A percentile compares a stretch with the other conserved stretches of the same genome.
Evolutionary conservation across 148 eudicot species (phyloP).

Genomic region (Beta vulgaris): DNA sequence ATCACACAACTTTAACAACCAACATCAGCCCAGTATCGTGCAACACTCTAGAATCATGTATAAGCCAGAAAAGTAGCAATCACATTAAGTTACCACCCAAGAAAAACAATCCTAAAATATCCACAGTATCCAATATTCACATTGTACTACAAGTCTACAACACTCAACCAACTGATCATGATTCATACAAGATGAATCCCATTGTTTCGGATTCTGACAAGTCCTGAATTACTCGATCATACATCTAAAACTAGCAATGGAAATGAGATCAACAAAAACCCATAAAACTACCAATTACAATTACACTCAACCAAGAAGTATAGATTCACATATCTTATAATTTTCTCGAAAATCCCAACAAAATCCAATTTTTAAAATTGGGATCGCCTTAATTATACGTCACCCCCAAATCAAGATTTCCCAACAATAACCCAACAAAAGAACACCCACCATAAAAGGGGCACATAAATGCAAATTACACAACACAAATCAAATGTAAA

Average conservation of each 20-base stretch:
- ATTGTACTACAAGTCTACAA: too few species aligned
- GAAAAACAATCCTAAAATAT: not conserved
- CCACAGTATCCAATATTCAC: too few species aligned
- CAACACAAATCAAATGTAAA: not conserved
- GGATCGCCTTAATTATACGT: not conserved
- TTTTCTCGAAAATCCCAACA: not conserved
- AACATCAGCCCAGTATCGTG: not conserved
- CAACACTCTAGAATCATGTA: not conserved
- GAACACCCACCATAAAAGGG: too few species aligned
- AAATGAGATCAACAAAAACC: too few species aligned
- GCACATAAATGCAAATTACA: too few species aligned
- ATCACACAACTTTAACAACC: slow-evolving; percentile 10
- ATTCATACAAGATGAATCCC: too few species aligned
- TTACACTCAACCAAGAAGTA: not conserved
- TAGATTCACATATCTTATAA: too few species aligned
- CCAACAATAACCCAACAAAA: not conserved
- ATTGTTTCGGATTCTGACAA: too few species aligned
- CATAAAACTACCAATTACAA: too few species aligned
- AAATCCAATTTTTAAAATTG: not conserved
- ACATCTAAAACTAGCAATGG: too few species aligned
- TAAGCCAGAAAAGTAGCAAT: not conserved
- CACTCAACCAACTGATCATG: too few species aligned
- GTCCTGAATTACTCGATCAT: too few species aligned
- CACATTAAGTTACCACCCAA: not conserved
- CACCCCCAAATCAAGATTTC: not conserved